Conservation (phyloP, 441 rosid genomes). For the Brassica hybrid region DNA sequence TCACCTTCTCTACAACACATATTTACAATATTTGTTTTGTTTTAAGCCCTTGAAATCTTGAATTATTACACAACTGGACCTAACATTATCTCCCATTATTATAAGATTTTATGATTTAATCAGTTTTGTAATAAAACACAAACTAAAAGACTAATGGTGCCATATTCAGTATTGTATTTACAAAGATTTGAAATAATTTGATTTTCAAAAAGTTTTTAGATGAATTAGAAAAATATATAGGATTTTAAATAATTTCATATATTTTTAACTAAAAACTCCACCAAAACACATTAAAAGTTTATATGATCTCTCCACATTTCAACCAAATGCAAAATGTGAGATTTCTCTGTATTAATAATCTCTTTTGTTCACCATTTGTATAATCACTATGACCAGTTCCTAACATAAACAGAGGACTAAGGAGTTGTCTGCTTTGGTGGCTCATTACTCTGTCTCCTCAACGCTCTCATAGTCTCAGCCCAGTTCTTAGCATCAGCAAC, state of each 20-base stretch:
- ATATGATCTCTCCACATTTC: background rate
- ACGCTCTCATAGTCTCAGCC: slow-evolving; percentile 54
- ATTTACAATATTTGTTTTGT: background rate
- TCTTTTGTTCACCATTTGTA: background rate
- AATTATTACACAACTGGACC: no score
- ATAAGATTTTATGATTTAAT: background rate
- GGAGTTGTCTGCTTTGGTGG: background rate
- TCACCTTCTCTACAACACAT: no score
- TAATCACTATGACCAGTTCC: background rate
- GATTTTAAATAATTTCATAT: background rate
- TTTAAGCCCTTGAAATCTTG: no score
- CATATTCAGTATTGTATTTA: no score
- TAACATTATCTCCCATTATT: no score
- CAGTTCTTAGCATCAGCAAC: slow-evolving; percentile 64
- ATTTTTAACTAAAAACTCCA: no score
- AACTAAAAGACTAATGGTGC: no score
- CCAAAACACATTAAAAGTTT: no score
- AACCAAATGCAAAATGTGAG: background rate
- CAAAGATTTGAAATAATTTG: background rate
- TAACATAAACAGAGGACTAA: background rate
- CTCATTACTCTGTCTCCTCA: slow-evolving; percentile 26
- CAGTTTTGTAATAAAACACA: no score
- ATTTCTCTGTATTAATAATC: background rate
- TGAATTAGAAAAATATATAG: no score
- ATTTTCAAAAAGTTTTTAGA: background rate